Evolutionary conservation across 1,284 basidiomycete species (phyloP).

Genomic region (Malassezia psittaci): DNA sequence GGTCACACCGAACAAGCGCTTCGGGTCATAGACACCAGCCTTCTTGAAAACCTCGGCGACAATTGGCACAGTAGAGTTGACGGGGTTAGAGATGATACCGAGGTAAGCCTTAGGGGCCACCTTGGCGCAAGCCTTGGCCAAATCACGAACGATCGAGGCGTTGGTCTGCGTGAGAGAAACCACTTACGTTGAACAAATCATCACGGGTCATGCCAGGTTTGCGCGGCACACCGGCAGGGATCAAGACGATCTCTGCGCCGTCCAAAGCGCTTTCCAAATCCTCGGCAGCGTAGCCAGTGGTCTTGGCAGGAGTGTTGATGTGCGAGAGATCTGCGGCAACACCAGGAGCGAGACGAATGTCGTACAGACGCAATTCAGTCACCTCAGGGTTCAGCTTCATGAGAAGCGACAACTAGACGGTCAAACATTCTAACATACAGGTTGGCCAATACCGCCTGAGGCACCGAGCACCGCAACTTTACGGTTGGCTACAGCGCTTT

Average conservation of each 20-base stretch:
- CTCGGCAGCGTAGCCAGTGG: slow-evolving; percentile 61
- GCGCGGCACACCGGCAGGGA: slow-evolving; percentile 69
- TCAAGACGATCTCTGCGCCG: slow-evolving; percentile 80
- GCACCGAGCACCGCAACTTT: slow-evolving; percentile 85
- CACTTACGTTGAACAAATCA: slow-evolving; percentile 88
- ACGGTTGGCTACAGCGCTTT: slow-evolving; percentile 61
- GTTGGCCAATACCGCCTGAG: slow-evolving; percentile 70
- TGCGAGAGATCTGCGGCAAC: slow-evolving; percentile 56
- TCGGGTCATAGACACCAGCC: slow-evolving; percentile 83
- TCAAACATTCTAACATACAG: slow-evolving; percentile 18
- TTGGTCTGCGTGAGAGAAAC: slow-evolving; percentile 58
- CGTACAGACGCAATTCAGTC: slow-evolving; percentile 54
- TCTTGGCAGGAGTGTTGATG: slow-evolving; percentile 80
- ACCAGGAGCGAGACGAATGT: slow-evolving; percentile 46
- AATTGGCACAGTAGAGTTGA: slow-evolving; percentile 83
- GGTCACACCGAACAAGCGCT: slow-evolving; percentile 64
- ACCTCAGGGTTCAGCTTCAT: slow-evolving; percentile 77
- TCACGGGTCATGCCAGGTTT: slow-evolving; percentile 74
- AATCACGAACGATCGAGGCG: slow-evolving; percentile 89
- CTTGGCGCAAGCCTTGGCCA: slow-evolving; percentile 76
- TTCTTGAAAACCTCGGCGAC: slow-evolving; percentile 86
- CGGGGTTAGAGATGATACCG: slow-evolving; percentile 77
- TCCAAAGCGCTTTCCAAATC: slow-evolving; percentile 76
- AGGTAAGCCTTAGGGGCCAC: slow-evolving; percentile 81
- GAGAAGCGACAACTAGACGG: slow-evolving; percentile 60